Percentiles rank a stretch among this genome's conserved stretches.
These are phyloP conservation scores for Silene latifolia DNA, from an alignment of 148 eudicot species.

Conservation along the genomic window DNA sequence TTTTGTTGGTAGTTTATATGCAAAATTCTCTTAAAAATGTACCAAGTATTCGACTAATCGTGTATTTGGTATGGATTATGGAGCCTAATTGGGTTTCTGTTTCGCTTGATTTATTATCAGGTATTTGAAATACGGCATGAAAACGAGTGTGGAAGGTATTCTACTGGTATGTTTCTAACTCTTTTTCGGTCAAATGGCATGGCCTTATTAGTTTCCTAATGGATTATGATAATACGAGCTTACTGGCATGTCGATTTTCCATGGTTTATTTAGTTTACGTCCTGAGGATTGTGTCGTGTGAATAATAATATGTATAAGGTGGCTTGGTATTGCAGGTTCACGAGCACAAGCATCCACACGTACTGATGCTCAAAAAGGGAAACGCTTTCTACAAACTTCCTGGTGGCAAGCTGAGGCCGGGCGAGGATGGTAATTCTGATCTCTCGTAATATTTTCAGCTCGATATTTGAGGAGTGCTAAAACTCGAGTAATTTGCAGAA, in stretches of 20 bases:
- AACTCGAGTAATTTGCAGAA: conserved; percentile 34
- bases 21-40: no score
- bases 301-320: no score
- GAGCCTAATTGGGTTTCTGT: neutral
- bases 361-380: conserved; percentile 69
- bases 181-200: neutral
- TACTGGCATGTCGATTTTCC: no score
- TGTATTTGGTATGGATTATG: neutral
- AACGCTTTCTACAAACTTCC: conserved; percentile 75
- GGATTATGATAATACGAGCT: no score
- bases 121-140: conserved; percentile 63
- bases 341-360: conserved; percentile 76
- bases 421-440: conserved; percentile 56
- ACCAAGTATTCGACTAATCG: no score
- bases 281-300: no score
- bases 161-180: conserved; percentile 41
- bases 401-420: conserved; percentile 83
- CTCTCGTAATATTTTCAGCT: neutral
- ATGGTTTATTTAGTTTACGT: no score
- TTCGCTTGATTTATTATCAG: conserved; percentile 19
- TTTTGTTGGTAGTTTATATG: no score
- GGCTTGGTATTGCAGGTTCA: conserved; percentile 48
- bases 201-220: no score
- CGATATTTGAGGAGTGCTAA: neutral
- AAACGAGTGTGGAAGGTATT: conserved; percentile 70